Base-by-base conservation (phyloP, 2,329 filamentous ascomycete genomes). In the Paecilomyces niveus region DNA sequence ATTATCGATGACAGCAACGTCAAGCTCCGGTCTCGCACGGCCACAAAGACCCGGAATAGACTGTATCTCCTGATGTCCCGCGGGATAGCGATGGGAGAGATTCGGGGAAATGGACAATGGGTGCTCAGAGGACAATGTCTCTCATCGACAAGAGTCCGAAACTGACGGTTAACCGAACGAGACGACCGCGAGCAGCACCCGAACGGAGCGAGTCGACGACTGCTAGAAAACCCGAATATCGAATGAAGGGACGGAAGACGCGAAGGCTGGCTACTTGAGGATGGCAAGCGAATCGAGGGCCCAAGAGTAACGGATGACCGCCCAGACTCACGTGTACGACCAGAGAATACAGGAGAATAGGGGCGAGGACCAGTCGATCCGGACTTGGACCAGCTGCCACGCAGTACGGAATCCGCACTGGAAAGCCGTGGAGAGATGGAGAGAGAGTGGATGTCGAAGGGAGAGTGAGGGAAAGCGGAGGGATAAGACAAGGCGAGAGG, bases 401-500 rank as follows among this genome's bases (percentile, higher is more conserved):
- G 53, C 50, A 55, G 58, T 33, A 57, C 54, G 56, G 45, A 53
- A 52, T 45, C 56, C 53, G 54, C 56, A 50, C 56, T 50, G 56
- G 54, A 51, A 55, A n/a, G 45, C 22, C 53, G 58, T 35, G 57
- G 60, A 58, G 45, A 56, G 61, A 61, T 57, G 61, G 45, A 24
- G 49, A 55, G 56, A 53, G 39, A 53, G 55, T 45, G 24, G 53
- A 55, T 54, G 55, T 50, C 18, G 54, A 58, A 54, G 58, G 50
- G 18, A 22, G 54, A 56, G 39, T 54, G 55, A 32, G 54, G 59
- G 50, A 35, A 56, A 49, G 56, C 54, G 58, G 52, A 53, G 55
- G 33, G 53, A 45, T 18, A 59, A 51, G 51, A 54, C 51, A n/a
- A 57, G 53, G 50, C 45, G 56, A 58, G 29, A 45, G 32, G 50